These are phyloP conservation scores for Malassezia cuniculi DNA, from an alignment of 1,284 basidiomycete species.

Conservation along the genomic window DNA sequence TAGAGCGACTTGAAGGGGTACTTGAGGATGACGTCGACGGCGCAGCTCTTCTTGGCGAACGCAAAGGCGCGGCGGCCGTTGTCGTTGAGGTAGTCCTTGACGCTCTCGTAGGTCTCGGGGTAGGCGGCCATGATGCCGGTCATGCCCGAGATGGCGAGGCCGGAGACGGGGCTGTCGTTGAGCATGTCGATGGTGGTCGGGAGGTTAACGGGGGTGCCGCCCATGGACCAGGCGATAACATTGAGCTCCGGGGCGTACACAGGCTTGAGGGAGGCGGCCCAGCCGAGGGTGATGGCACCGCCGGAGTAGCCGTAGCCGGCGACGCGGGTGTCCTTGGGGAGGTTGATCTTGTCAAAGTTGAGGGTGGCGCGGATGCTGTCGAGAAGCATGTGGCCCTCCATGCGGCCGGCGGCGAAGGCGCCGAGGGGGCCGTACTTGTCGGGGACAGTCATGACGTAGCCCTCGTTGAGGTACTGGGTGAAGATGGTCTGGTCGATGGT, in stretches of 20 bases:
- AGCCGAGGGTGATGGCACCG: constrained; percentile 27
- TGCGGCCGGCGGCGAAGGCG: constrained; percentile 25
- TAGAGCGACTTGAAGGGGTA: constrained; percentile 10
- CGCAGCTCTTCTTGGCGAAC: constrained; percentile 2
- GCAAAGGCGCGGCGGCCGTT: no score
- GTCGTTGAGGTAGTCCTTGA: no score
- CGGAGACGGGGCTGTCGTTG: constrained; percentile 15
- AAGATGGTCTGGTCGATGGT: constrained; percentile 9
- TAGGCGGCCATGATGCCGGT: constrained; percentile 18
- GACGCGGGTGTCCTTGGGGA: constrained; percentile 18
- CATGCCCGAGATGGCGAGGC: constrained; percentile 25
- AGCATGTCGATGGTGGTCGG: no score
- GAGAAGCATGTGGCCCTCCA: constrained; percentile 24
- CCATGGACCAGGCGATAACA: not conserved
- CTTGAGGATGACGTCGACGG: constrained; percentile 3
- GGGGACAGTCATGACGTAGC: constrained; percentile 20
- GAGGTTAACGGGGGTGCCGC: constrained; percentile 1
- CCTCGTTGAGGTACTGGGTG: not conserved
- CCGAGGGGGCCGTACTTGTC: constrained; percentile 29
- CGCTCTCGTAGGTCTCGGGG: no score
- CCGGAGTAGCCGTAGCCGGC: constrained; percentile 34
- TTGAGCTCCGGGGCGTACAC: constrained; percentile 22
- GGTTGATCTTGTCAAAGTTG: constrained; percentile 16
- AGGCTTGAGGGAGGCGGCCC: constrained; percentile 23
- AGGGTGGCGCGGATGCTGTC: constrained; percentile 27